Percentiles rank a stretch among this genome's conserved stretches.
Evolutionary conservation across 2,329 filamentous ascomycete genomes (phyloP).

Genomic region (Aspergillus fischeri): DNA sequence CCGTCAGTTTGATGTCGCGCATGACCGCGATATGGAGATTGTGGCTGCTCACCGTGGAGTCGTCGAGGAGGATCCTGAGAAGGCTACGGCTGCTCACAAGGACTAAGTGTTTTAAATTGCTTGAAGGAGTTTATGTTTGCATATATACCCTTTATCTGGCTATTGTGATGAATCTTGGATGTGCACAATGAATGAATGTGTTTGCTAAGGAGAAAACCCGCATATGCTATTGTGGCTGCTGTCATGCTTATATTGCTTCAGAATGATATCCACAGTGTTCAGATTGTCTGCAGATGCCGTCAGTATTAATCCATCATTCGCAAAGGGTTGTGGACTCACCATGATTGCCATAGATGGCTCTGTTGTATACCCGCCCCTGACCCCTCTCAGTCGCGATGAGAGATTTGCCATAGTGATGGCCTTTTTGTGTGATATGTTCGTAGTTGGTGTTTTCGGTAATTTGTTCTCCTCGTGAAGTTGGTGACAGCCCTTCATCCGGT

Average conservation of each 20-base stretch:
- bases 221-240: not conserved
- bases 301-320: not conserved
- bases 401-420: too few relatives aligned
- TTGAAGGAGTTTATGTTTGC: not conserved
- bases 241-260: not conserved
- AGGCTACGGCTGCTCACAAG: conserved; percentile 11
- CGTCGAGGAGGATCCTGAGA: conserved; percentile 28
- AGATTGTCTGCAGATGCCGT: not conserved
- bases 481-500: too few relatives aligned
- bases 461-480: too few relatives aligned
- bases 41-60: conserved; percentile 35
- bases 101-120: not conserved
- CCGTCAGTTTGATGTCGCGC: conserved; percentile 44
- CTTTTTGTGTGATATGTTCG: too few relatives aligned
- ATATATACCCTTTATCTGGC: not conserved
- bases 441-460: too few relatives aligned
- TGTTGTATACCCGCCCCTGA: too few relatives aligned
- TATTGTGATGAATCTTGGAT: not conserved
- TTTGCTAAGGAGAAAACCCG: not conserved
- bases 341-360: not conserved
- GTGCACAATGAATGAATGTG: not conserved
- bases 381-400: too few relatives aligned
- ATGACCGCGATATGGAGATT: conserved; percentile 45
- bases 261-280: not conserved
- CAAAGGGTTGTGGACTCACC: not conserved